Evolutionary conservation across 2,329 filamentous ascomycete species (phyloP), one percentile per base, ranked within the genome.

Genomic region (Alternaria brassicae): DNA sequence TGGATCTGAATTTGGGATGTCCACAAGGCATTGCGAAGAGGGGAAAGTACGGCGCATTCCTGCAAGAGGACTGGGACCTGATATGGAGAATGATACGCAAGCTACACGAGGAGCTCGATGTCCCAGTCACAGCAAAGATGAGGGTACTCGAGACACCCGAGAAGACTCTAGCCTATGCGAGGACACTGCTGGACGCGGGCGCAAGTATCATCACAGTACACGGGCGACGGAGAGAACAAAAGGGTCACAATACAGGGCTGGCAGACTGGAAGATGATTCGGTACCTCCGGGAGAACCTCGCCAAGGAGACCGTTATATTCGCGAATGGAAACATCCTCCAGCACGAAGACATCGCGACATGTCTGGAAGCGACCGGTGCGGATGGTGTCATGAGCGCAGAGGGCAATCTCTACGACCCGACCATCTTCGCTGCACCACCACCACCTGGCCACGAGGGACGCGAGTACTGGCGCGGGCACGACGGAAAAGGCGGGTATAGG

Each of bases 371-470:
- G 4, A 99, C 95, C 1, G 93, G 93, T 1, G 94, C 89, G 2
- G 95, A 99, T 76, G 95, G 86, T 17, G 88, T 99, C 51, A 98
- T 99, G 95, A 94, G 90, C 67, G 95, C 95, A 5, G 95, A 99
- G 79, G 95, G 93, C 0, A 97, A 97, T 74, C 84, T 99, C 0
- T 94, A 92, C 72, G 92, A 99, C 73, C 95, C 95, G 0, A 88
- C 88, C 2, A 90, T 99, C 41, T 99, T 99, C 73, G 88, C 89
- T 13, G 79, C 82, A 30, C 83, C 88, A 15, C 92, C 92, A 0
- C 75, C 85, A 0, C 71, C 81, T 0, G 90, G 88, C 0, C 77
- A 88, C 45, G 88, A 91, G 75, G 88, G 87, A 0, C 84, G 72
- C 15, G 93, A 96, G 71, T 98, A 95, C 78, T 98, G 94, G 93